These are phyloP conservation scores for Epipyxis sp. DNA, from an alignment of 108 stramenopile genomes.

Conservation along the genomic window DNA sequence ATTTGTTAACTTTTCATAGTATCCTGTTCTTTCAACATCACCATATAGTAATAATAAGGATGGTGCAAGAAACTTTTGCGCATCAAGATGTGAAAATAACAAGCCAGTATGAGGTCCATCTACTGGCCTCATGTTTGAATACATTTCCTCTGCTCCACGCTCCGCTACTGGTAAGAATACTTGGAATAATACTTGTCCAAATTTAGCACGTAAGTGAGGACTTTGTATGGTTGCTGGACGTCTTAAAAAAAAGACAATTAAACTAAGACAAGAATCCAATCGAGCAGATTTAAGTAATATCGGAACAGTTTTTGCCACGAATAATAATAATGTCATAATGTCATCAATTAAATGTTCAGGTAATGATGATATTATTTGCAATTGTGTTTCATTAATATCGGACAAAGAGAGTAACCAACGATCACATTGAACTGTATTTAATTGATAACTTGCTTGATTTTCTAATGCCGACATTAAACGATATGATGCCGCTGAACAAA, in stretches of 20 bases:
- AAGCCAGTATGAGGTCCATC: constrained; percentile 64
- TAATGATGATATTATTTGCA: not conserved
- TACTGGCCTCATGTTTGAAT: constrained; percentile 46
- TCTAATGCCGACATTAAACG: no score
- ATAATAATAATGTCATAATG: constrained; percentile 22
- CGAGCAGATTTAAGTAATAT: not conserved
- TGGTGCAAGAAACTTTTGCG: constrained; percentile 84
- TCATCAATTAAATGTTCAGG: constrained; percentile 45
- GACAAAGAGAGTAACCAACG: not conserved
- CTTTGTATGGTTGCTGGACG: constrained; percentile 38
- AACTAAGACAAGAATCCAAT: not conserved
- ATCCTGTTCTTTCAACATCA: constrained; percentile 92
- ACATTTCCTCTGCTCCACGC: constrained; percentile 20
- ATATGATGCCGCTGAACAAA: not conserved
- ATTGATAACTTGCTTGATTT: not conserved
- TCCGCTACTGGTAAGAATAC: constrained; percentile 7
- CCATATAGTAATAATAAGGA: constrained; percentile 90
- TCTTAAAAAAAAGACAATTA: constrained; percentile 18
- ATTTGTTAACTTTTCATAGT: constrained; percentile 85
- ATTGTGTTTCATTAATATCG: not conserved
- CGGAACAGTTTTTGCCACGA: constrained; percentile 34
- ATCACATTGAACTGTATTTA: not conserved
- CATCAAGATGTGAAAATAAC: constrained; percentile 67
- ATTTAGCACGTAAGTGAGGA: constrained; percentile 42
- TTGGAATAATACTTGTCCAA: constrained; percentile 24